Evolutionary conservation across 257 asterid genomes (phyloP), one percentile per base, ranked within the genome.

Genomic region (Gentiana macrophylla): DNA sequence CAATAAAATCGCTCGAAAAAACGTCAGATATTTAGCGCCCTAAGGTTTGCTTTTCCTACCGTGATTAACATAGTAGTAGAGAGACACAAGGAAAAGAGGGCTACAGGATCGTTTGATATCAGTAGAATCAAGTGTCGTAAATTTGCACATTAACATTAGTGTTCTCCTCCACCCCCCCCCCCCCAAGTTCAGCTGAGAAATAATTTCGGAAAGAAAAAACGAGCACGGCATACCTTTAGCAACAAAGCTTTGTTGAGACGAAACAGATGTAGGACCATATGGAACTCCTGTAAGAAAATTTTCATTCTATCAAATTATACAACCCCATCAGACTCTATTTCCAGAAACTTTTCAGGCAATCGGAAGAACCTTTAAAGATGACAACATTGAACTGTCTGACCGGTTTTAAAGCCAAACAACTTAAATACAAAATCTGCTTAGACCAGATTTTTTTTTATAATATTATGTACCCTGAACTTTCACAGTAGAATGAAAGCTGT

Each of bases 281-380:
- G 94, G 94, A 66, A 76, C 76, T 70, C 98, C 98, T 91, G 98
- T 76, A 77, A 78, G 71, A 73, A 79, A 69, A 72, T 64, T 69
- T 72, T 53, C 69, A 60, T 71, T 61, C 66, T 77, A 73, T 84
- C 80, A 77, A 70, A 72, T 59, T 55, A 58, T 53, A 60, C 59
- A 61, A 55, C 52, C 38, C 13, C 1, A 64, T 63, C 67, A 53
- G 49, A 61, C 12, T 64, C 50, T 72, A 72, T 64, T 62, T 66
- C 74, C 64, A 54, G 52, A 57, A 55, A 57, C 35, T 53, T 57
- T 37, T 44, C 24, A 57, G 52, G 52, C 34, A 38, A 32, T 33
- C 43, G 11, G 3, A 33, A 32, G 4, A 8, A 41, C 38, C 33
- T 43, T 50, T 70, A 45, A 44, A 43, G 50, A 66, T 44, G 55